These are phyloP conservation scores for Grosmannia huntii DNA, from an alignment of 2,329 filamentous ascomycete species.

Conservation along the genomic window DNA sequence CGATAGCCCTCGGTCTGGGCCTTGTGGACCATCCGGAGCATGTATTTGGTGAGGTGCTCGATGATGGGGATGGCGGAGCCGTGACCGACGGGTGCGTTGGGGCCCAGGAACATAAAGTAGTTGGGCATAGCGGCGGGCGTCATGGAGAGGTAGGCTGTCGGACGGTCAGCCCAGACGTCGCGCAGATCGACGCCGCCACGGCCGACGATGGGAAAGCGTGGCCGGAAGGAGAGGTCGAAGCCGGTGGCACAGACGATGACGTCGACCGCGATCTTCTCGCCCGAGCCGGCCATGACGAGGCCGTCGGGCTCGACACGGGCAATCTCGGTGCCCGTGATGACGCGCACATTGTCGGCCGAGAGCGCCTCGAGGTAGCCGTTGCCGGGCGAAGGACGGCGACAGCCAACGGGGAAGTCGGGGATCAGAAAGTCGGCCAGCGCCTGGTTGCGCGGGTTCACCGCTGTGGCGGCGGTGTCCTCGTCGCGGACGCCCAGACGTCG, in stretches of 20 bases:
- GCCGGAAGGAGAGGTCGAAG: conserved; percentile 18
- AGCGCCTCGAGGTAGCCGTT: conserved; percentile 30
- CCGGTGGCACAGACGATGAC: conserved; percentile 17
- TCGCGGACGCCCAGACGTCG: conserved; percentile 8
- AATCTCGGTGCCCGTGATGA: conserved; percentile 27
- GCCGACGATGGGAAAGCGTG: conserved; percentile 19
- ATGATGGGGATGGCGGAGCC: conserved; percentile 3
- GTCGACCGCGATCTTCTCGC: conserved; percentile 14
- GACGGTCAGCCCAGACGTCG: conserved; percentile 11
- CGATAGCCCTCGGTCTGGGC: conserved; percentile 1
- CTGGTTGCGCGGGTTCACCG: neutral
- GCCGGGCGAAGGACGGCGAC: conserved; percentile 27
- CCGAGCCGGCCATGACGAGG: conserved; percentile 16
- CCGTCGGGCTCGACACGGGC: conserved; percentile 21
- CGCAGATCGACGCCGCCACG: conserved; percentile 5
- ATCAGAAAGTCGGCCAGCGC: conserved; percentile 7
- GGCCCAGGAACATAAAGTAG: conserved; percentile 9
- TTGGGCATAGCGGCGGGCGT: conserved; percentile 9
- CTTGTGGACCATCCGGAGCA: conserved; percentile 1
- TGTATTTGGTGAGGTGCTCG: conserved; percentile 8
- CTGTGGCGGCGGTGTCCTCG: neutral
- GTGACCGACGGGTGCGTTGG: conserved; percentile 3
- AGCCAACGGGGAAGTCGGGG: conserved; percentile 23
- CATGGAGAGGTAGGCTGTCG: conserved; percentile 10
- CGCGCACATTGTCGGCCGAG: conserved; percentile 28